These are phyloP conservation scores for Aurifilum marmelostoma DNA, from an alignment of 2,329 filamentous ascomycete species.

Conservation along the genomic window DNA sequence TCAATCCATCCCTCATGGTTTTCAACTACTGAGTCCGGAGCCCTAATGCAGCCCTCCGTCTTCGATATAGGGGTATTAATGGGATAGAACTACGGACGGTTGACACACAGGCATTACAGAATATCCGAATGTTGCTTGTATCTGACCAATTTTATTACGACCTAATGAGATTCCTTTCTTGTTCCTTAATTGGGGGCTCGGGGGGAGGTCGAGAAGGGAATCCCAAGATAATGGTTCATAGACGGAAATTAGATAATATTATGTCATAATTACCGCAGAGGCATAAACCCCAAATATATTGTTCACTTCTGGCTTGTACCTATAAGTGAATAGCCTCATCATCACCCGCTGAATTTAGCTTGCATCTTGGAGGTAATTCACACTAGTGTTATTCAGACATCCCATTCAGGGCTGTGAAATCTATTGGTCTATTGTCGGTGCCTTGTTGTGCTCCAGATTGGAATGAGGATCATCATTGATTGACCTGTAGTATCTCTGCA, in stretches of 20 bases:
- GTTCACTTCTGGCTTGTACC: no score
- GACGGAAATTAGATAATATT: no score
- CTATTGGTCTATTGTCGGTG: neutral
- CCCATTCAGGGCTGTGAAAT: no score
- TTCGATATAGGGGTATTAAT: neutral
- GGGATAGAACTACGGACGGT: neutral
- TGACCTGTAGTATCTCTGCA: no score
- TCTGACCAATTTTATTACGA: neutral
- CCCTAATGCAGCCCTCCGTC: neutral
- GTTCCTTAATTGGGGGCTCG: no score
- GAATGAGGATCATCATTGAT: neutral
- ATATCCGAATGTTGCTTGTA: neutral
- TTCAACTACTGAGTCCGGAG: constrained; percentile 54
- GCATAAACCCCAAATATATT: no score
- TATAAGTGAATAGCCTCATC: no score
- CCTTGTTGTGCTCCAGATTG: no score
- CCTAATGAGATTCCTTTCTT: neutral
- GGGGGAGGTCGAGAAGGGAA: neutral
- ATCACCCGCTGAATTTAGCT: no score
- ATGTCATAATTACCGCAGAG: no score
- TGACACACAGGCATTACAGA: neutral
- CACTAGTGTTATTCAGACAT: no score
- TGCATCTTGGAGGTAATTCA: no score
- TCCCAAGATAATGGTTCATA: neutral
- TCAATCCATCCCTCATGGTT: constrained; percentile 65